Conservation (phyloP, 441 rosid genomes). For the Viola pubescens region DNA sequence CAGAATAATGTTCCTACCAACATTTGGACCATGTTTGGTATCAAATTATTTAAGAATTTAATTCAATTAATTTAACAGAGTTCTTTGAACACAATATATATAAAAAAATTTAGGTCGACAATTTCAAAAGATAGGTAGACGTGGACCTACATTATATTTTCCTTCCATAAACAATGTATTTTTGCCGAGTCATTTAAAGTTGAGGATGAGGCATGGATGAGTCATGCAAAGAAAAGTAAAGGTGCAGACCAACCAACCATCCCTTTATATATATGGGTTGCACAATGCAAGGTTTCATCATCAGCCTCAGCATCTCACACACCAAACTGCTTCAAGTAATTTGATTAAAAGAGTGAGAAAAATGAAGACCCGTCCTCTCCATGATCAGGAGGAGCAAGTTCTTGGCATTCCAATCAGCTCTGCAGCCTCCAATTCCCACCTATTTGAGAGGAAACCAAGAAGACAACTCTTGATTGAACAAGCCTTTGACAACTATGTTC, state of each 20-base stretch:
- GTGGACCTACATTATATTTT: background rate
- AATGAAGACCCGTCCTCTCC: too few relatives aligned
- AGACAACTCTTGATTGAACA: conserved; percentile 19
- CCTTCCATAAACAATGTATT: conserved; percentile 1
- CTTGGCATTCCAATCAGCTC: conserved; percentile 26
- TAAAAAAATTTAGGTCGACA: too few relatives aligned
- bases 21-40: too few relatives aligned
- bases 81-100: too few relatives aligned
- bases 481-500: conserved; percentile 6
- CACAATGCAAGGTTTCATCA: conserved; percentile 9
- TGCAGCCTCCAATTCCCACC: background rate
- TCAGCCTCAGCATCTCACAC: background rate
- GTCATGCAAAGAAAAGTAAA: conserved; percentile 24
- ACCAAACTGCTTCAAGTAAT: background rate
- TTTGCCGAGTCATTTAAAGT: conserved; percentile 10
- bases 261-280: conserved; percentile 22
- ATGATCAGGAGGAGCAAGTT: conserved; percentile 21
- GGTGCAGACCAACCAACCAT: background rate
- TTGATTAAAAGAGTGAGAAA: too few relatives aligned
- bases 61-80: too few relatives aligned
- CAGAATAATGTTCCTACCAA: too few relatives aligned
- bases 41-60: too few relatives aligned
- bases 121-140: too few relatives aligned
- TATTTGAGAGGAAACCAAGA: conserved; percentile 16
- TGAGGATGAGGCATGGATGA: conserved; percentile 28